Conservation (phyloP, 2,329 filamentous ascomycete species). For the Aureobasidium sp. region DNA sequence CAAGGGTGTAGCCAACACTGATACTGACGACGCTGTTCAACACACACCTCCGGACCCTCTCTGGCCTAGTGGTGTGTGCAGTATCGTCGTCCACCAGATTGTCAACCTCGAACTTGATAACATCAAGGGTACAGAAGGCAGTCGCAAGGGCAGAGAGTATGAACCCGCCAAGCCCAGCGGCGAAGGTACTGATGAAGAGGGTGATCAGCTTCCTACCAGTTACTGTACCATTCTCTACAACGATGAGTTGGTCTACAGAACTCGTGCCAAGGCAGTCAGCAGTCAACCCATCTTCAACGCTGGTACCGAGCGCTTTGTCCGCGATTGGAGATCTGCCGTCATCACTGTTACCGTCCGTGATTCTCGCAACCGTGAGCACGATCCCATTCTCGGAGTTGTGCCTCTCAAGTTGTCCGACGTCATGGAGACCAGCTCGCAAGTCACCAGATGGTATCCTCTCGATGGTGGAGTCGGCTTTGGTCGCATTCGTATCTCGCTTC, state of each 20-base stretch:
- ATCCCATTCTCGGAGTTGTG: slow-evolving; percentile 87
- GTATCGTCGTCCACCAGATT: slow-evolving; percentile 84
- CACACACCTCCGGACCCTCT: slow-evolving; percentile 92
- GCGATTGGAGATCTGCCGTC: slow-evolving; percentile 84
- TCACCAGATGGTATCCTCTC: slow-evolving; percentile 90
- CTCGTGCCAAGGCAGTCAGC: slow-evolving; percentile 85
- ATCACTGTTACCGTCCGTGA: slow-evolving; percentile 85
- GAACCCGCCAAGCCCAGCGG: slow-evolving; percentile 80
- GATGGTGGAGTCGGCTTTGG: slow-evolving; percentile 89
- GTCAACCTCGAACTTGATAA: slow-evolving; percentile 91
- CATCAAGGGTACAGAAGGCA: slow-evolving; percentile 74
- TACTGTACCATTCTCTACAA: slow-evolving; percentile 92
- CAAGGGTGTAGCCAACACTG: slow-evolving; percentile 65
- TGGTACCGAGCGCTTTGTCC: slow-evolving; percentile 83
- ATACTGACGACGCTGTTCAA: slow-evolving; percentile 72
- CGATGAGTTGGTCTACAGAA: slow-evolving; percentile 83
- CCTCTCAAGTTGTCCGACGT: slow-evolving; percentile 80
- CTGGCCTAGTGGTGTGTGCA: slow-evolving; percentile 86
- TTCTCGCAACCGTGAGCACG: slow-evolving; percentile 80
- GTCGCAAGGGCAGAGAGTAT: slow-evolving; percentile 74
- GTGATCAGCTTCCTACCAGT: slow-evolving; percentile 70
- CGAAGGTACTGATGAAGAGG: slow-evolving; percentile 76
- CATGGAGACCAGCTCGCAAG: slow-evolving; percentile 77
- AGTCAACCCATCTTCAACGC: slow-evolving; percentile 97
- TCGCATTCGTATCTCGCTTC: slow-evolving; percentile 73